phyloP scores from a whole-genome alignment of 1,284 basidiomycete genomes.

The Cryptococcus amylolentus region DNA sequence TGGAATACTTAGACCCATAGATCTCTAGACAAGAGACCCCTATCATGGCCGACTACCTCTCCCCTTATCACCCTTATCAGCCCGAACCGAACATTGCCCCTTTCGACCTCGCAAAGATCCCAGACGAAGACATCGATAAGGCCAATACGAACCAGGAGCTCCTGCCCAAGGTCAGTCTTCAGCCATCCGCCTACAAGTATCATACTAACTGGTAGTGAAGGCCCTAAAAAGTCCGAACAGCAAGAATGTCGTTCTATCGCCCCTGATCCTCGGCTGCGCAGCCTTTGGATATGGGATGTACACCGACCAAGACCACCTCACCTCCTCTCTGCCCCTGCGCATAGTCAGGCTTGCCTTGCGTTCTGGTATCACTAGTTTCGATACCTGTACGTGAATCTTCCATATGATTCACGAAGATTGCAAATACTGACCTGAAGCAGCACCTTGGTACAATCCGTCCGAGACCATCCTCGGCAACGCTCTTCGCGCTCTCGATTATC shows the following conservation, averaged over 20 bases:
- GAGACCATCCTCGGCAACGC: conserved; percentile 82
- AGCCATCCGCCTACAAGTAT: not conserved
- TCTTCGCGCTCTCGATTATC: conserved; percentile 69
- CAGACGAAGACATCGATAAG: conserved; percentile 24
- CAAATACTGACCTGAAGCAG: conserved; percentile 3
- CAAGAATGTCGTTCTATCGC: conserved; percentile 49
- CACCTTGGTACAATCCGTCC: conserved; percentile 79
- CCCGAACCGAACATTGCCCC: conserved; percentile 32
- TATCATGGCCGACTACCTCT: conserved; percentile 8
- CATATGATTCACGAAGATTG: not conserved
- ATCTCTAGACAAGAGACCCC: not conserved
- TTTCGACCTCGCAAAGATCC: conserved; percentile 14
- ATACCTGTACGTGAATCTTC: conserved; percentile 57
- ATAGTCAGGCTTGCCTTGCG: conserved; percentile 73
- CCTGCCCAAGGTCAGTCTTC: conserved; percentile 17
- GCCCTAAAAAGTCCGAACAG: not conserved
- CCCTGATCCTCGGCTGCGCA: conserved; percentile 64
- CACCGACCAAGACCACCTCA: conserved; percentile 62
- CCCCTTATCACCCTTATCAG: conserved; percentile 34
- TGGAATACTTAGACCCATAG: too few relatives aligned
- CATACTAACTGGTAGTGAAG: not conserved
- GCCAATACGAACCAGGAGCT: conserved; percentile 20
- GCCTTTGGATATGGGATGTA: conserved; percentile 68
- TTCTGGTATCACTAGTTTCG: conserved; percentile 85
- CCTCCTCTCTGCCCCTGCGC: conserved; percentile 61